Percentiles rank a stretch among this genome's conserved stretches.
Evolutionary conservation across 495 filamentous ascomycete genomes (phyloP).

Genomic region (Delitschia confertaspora): DNA sequence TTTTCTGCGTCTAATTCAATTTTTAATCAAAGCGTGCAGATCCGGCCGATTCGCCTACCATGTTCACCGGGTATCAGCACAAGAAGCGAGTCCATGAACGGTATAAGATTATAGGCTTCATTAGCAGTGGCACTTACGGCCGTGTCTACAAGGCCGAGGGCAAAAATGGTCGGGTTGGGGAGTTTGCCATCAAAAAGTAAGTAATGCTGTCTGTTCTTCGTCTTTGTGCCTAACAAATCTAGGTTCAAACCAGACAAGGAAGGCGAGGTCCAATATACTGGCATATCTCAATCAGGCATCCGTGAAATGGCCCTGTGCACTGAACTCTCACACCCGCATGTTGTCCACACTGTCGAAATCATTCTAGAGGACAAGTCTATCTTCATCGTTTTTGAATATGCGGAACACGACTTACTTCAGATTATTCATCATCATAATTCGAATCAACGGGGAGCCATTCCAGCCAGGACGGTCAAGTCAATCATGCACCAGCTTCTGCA

Average conservation of each 20-base stretch:
- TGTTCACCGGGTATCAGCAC: constrained; percentile 24
- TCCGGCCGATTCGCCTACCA: constrained; percentile 23
- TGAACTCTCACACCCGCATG: constrained; percentile 79
- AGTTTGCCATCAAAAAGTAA: constrained; percentile 94
- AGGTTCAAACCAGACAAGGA: constrained; percentile 99
- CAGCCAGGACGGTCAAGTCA: constrained; percentile 76
- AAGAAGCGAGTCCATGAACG: constrained; percentile 73
- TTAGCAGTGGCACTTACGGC: constrained; percentile 97
- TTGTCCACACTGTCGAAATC: constrained; percentile 88
- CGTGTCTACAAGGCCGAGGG: constrained; percentile 92
- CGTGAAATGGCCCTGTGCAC: constrained; percentile 98
- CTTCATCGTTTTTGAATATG: constrained; percentile 99
- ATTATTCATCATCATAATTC: constrained; percentile 98
- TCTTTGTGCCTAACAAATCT: constrained; percentile 19
- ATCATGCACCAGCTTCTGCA: constrained; percentile 93
- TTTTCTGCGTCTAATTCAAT: constrained; percentile 2
- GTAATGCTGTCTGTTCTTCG: constrained; percentile 7
- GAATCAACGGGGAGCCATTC: constrained; percentile 75
- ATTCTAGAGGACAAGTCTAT: constrained; percentile 98
- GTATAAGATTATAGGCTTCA: constrained; percentile 96
- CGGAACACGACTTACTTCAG: constrained; percentile 92
- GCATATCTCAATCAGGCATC: constrained; percentile 93
- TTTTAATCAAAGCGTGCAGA: constrained; percentile 5
- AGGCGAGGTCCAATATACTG: constrained; percentile 91
- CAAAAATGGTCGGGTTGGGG: constrained; percentile 61